phyloP scores from a whole-genome alignment of 2,329 filamentous ascomycete genomes.

The Aspergillus viridinutans region DNA sequence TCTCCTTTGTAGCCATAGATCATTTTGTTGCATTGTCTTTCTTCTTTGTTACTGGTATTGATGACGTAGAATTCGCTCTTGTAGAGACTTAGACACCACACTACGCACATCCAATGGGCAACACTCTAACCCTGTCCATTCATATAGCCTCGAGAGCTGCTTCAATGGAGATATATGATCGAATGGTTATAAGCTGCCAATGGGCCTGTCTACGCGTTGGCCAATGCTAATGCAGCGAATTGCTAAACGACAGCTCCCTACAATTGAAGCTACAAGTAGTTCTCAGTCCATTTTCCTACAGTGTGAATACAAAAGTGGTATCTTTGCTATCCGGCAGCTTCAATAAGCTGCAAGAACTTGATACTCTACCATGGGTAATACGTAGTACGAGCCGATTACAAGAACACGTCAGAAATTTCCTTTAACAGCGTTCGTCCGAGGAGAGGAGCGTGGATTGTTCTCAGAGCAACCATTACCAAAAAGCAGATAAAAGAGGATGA shows the following conservation, averaged over 20 bases:
- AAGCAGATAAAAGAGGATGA: neutral
- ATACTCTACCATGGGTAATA: neutral
- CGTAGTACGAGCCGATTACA: slow-evolving; percentile 3
- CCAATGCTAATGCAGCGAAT: neutral
- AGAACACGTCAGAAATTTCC: slow-evolving; percentile 9
- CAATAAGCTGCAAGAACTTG: neutral
- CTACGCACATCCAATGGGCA: neutral
- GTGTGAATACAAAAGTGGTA: neutral
- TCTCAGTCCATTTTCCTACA: neutral
- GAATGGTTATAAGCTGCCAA: neutral
- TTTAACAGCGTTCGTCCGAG: slow-evolving; percentile 8
- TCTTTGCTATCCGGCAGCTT: neutral
- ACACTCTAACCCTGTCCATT: neutral
- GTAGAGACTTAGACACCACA: neutral
- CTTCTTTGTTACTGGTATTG: neutral
- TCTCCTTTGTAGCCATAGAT: slow-evolving; percentile 41
- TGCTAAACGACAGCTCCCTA: neutral
- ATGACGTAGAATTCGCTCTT: neutral
- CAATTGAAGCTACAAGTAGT: neutral
- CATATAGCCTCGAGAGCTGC: neutral
- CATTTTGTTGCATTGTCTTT: slow-evolving; percentile 18
- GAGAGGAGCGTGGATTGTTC: neutral
- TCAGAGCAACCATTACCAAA: neutral
- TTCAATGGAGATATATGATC: neutral
- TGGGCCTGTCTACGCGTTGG: neutral